A percentile compares a stretch with the other conserved stretches of the same genome.
These are phyloP conservation scores for Tulasnella sp. DNA, from an alignment of 768 basidiomycete genomes.

Conservation along the genomic window DNA sequence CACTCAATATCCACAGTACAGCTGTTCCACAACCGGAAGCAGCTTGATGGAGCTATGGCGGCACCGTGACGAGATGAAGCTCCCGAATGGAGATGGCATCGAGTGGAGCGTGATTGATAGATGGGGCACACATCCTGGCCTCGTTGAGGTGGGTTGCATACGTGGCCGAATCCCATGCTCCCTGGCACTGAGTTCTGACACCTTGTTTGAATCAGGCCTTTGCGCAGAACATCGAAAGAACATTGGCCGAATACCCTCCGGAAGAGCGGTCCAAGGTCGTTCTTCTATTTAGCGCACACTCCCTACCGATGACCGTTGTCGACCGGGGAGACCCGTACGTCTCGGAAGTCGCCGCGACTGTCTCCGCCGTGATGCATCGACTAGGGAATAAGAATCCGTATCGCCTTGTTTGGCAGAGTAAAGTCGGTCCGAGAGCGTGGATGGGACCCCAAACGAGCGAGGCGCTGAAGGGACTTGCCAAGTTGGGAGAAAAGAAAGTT, in stretches of 20 bases:
- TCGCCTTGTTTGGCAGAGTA: conserved; percentile 95
- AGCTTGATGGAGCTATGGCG: conserved; percentile 88
- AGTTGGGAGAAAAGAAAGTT: conserved; percentile 50
- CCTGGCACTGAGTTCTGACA: background rate
- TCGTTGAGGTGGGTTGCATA: conserved; percentile 73
- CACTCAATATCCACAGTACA: conserved; percentile 98
- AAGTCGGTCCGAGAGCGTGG: conserved; percentile 97
- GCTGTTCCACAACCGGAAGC: conserved; percentile 97
- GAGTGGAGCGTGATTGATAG: conserved; percentile 98
- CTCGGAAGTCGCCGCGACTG: conserved; percentile 91
- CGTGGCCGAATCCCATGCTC: background rate
- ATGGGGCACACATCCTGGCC: conserved; percentile 94
- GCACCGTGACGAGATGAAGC: conserved; percentile 48
- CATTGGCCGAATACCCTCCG: conserved; percentile 75
- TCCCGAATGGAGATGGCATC: conserved; percentile 48
- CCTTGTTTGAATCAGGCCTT: conserved; percentile 64
- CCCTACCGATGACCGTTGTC: conserved; percentile 95
- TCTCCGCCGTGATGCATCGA: conserved; percentile 89
- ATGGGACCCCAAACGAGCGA: conserved; percentile 96
- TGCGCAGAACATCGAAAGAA: conserved; percentile 81
- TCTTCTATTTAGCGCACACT: conserved; percentile 95
- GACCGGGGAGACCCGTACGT: conserved; percentile 99
- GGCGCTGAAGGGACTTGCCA: conserved; percentile 68
- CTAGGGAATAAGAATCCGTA: conserved; percentile 81
- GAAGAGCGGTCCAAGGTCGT: conserved; percentile 69